Base-by-base conservation (phyloP, 495 filamentous ascomycete genomes). In the Penicillium turbatum region DNA sequence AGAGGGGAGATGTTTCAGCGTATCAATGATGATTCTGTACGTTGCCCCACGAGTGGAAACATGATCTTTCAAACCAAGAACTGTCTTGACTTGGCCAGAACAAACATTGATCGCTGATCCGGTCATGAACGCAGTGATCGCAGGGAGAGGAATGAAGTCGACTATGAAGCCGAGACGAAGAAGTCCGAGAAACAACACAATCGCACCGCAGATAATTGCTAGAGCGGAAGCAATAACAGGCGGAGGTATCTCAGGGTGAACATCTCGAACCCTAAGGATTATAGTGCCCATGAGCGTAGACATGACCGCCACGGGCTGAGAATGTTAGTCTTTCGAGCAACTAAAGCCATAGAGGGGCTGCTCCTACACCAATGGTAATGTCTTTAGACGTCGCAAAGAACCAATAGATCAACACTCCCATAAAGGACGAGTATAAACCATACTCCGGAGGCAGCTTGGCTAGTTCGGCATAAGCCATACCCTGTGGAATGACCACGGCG, bases 361-460 rank as follows among this genome's bases (percentile, higher is more conserved):
- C 4, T 16, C 87, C 75, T 75, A 91, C 88, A n/a, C 92, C 92
- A 48, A 97, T 96, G 9, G 92, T 96, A 64, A 97, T 96, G 68
- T 96, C 92, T 63, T 97, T 97, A 0, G 92, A 96, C 1, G 92
- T 97, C 1, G 92, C 92, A 60, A 97, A 96, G 67, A 96, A 91
- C 92, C 92, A 96, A 60, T 97, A 97, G 48, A 95, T 69, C 50
- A 96, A 65, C 2, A 96, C 90, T 8, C 92, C 92, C 85, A 96
- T 95, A 63, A 97, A 97, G 0, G 91, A 96, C 0, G 91, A 91
- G 66, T 97, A 97, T 0, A 97, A 74, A 44, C 92, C 92, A 62
- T 83, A 97, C 65, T 97, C 75, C 2, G 84, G 80, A 0, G 77
- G 74, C 12, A 97, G 77, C 37, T 82, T 73, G 10, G 92, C 92